phyloP scores from a whole-genome alignment of 495 filamentous ascomycete species.

The Tetracladium setigerum region DNA sequence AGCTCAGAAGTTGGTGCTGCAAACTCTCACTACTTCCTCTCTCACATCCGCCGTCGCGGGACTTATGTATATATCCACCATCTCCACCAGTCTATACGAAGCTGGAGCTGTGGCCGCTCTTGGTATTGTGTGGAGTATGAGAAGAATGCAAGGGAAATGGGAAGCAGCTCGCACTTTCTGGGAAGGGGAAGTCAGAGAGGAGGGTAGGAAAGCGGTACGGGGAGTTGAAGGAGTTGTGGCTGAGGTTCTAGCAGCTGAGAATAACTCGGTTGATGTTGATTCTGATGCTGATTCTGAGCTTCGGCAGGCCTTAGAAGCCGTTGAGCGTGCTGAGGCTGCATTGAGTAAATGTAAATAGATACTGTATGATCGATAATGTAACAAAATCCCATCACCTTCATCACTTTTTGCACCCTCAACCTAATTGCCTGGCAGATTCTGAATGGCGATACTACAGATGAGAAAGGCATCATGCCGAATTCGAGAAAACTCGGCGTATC shows the following conservation, averaged over 20 bases:
- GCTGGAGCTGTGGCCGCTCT: constrained; percentile 72
- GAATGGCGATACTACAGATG: too few relatives aligned
- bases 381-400: not conserved
- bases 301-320: constrained; percentile 45
- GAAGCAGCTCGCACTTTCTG: constrained; percentile 60
- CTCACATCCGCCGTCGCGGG: constrained; percentile 51
- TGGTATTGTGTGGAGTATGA: constrained; percentile 64
- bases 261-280: constrained; percentile 30
- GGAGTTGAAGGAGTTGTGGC: constrained; percentile 59
- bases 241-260: constrained; percentile 36
- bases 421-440: too few relatives aligned
- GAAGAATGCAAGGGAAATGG: constrained; percentile 74
- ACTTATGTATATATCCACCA: constrained; percentile 23
- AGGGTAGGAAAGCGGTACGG: constrained; percentile 65
- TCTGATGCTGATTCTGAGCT: constrained; percentile 32
- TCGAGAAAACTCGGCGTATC: too few relatives aligned
- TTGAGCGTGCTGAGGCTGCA: constrained; percentile 39
- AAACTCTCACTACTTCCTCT: constrained; percentile 63
- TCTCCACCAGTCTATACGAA: constrained; percentile 55
- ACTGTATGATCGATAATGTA: constrained; percentile 1
- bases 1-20: constrained; percentile 69
- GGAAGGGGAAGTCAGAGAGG: constrained; percentile 71
- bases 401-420: too few relatives aligned
- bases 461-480: too few relatives aligned
- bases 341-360: constrained; percentile 25